A percentile compares a stretch with the other conserved stretches of the same genome.
phyloP scores from a whole-genome alignment of 1,139 yeast genomes.

The Kodamaea alishanica region DNA sequence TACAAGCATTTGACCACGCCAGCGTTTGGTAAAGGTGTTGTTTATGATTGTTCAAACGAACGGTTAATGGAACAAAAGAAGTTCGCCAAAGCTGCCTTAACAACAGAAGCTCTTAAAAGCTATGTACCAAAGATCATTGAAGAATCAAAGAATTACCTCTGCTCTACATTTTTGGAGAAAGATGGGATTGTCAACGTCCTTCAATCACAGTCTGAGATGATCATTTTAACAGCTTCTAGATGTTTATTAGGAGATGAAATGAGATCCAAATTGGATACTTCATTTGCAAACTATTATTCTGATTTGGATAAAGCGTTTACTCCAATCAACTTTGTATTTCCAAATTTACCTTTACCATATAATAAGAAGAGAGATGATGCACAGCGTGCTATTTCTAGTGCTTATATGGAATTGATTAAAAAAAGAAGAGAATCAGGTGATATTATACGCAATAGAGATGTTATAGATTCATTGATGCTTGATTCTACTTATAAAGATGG shows the following conservation, averaged over 20 bases:
- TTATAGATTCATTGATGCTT: constrained; percentile 82
- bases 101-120: constrained; percentile 73
- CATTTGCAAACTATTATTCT: constrained; percentile 78
- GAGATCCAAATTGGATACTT: constrained; percentile 74
- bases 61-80: constrained; percentile 97
- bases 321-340: constrained; percentile 92
- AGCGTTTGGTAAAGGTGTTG: constrained; percentile 94
- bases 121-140: constrained; percentile 86
- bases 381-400: constrained; percentile 69
- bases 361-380: constrained; percentile 84
- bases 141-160: constrained; percentile 67
- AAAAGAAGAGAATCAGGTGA: constrained; percentile 71
- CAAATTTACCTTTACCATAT: constrained; percentile 83
- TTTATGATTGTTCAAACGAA: constrained; percentile 91
- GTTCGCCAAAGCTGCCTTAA: constrained; percentile 86
- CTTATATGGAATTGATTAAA: constrained; percentile 74
- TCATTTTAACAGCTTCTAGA: constrained; percentile 93
- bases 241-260: constrained; percentile 87
- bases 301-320: constrained; percentile 96
- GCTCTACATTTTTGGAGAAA: constrained; percentile 17
- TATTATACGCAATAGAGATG: constrained; percentile 71
- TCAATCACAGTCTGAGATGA: constrained; percentile 86
- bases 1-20: constrained; percentile 94
- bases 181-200: constrained; percentile 67
- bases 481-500: constrained; percentile 89